Evolutionary conservation across 306 rosid genomes (phyloP), one percentile per base, ranked within the genome.

Genomic region (Betula pendula): DNA sequence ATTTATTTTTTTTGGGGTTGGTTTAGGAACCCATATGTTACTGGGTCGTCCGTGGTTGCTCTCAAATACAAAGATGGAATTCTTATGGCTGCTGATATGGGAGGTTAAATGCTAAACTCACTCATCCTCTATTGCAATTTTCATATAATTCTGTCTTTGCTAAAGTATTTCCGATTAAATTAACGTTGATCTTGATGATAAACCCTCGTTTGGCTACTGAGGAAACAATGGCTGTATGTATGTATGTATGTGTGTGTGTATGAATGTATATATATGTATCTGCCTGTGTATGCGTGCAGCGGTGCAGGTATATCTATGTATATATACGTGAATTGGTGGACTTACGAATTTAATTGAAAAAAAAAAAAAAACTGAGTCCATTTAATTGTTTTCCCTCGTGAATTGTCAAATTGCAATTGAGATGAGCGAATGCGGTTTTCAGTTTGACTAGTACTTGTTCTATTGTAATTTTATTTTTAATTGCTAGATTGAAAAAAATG

Each of bases 51-150:
- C 25, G 97, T 95, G 0, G 94, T 95, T 50, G 97, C 97, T 62
- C 75, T 95, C 84, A 95, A 95, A 79, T 95, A 87, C 89, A 95
- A 91, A 82, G 97, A 95, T 92, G 99, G 96, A 47, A 87, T 95
- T 84, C 87, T 95, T 35, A 90, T 95, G 99, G 94, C 88, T 69
- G 82, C 99, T 60, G 97, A 95, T 84, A 90, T 89, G 92, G 97
- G 97, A 92, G 99, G 97, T 95, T 3, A 69, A 88, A 53, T 80
- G 55, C 77, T 40, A 47, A 55, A 68, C 59, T 31, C 58, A 65
- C 43, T 53, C 48, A 19, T 25, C 2, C 45, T 65, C 7, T 9
- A 35, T 65, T 35, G 16, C 44, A 19, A 38, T 38, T 65, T 55
- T 24, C 25, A 8, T 56, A 24, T 24, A 3, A 20, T 56, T 56